phyloP scores from a whole-genome alignment of 1,284 basidiomycete species.

The Rhodotorula glutinis region DNA sequence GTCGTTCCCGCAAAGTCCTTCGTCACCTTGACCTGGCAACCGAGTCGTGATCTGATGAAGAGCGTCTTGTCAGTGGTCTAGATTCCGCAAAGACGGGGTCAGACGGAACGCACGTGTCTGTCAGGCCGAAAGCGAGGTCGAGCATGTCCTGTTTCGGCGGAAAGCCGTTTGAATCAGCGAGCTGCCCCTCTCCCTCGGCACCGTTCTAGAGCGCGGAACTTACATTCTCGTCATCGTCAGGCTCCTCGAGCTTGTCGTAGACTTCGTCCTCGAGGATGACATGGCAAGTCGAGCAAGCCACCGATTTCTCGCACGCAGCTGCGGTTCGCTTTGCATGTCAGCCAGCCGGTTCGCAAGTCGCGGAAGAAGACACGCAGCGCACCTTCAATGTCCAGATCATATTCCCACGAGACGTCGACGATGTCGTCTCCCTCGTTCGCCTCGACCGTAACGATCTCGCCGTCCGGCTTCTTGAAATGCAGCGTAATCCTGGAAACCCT shows the following conservation, averaged over 20 bases:
- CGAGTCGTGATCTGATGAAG: constrained; percentile 56
- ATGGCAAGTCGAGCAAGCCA: constrained; percentile 98
- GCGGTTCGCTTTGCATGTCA: constrained; percentile 2
- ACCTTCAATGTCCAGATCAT: constrained; percentile 98
- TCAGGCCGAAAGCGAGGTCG: constrained; percentile 94
- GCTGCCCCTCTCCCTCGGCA: too few relatives aligned
- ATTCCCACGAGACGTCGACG: constrained; percentile 85
- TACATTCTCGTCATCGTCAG: constrained; percentile 79
- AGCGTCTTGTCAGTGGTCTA: background rate
- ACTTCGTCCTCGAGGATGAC: constrained; percentile 79
- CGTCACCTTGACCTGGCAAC: constrained; percentile 76
- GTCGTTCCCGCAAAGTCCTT: constrained; percentile 80
- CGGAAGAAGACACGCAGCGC: constrained; percentile 37
- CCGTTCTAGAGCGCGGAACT: too few relatives aligned
- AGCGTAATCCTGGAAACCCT: constrained; percentile 67
- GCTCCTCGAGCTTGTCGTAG: constrained; percentile 83
- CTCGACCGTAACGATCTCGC: constrained; percentile 71
- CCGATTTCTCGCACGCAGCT: constrained; percentile 90
- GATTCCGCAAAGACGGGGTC: background rate
- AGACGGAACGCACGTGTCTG: constrained; percentile 71
- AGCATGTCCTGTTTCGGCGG: constrained; percentile 71
- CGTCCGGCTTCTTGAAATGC: constrained; percentile 85
- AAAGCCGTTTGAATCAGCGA: background rate
- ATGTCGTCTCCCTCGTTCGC: constrained; percentile 93
- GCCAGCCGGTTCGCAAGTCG: too few relatives aligned